Evolutionary conservation across 352 stramenopile species (phyloP), one percentile per base, ranked within the genome.

Genomic region (Phytophthora ohioensis): DNA sequence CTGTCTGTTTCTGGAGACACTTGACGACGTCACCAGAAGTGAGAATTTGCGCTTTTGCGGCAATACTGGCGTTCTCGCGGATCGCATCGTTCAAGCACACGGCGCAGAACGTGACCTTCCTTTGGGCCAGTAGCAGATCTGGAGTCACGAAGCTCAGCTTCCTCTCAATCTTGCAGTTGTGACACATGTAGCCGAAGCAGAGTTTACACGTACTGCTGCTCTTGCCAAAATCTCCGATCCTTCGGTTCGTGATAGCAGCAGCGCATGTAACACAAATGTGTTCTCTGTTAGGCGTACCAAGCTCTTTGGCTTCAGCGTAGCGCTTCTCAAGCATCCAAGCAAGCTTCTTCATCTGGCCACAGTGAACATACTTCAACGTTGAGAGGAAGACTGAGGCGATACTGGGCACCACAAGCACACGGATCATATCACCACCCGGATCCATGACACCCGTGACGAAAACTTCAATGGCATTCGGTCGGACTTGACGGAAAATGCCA

Each of bases 321-420:
- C 46, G 63, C 46, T 71, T 74, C 55, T 78, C 61, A 42, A 86
- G 57, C 57, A 84, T 73, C 80, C 80, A 87, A 34, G 78, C 66
- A 7, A 89, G 70, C 46, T 91, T 91, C 48, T 81, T 80, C 80
- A 87, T 88, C 52, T 87, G 80, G 3, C 70, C 77, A 27, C 71
- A 79, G 52, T 79, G 62, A 13, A 65, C 71, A 42, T 75, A 75
- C 60, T 72, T 71, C 10, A 75, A 61, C 0, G 67, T 69, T 2
- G 71, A 68, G 0, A 79, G 69, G 51, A 72, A 75, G 7, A 70
- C 82, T 67, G 58, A 64, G 8, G 45, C 82, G 55, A 64, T 80
- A 31, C 67, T 67, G 8, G 59, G 63, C n/a, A 81, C 66, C 10
- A 81, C 78, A 9, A 74, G 32, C 4, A 67, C 35, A 4, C 68